These are phyloP conservation scores for Citrus reticulata DNA, from an alignment of 345 rosid species.

Conservation along the genomic window DNA sequence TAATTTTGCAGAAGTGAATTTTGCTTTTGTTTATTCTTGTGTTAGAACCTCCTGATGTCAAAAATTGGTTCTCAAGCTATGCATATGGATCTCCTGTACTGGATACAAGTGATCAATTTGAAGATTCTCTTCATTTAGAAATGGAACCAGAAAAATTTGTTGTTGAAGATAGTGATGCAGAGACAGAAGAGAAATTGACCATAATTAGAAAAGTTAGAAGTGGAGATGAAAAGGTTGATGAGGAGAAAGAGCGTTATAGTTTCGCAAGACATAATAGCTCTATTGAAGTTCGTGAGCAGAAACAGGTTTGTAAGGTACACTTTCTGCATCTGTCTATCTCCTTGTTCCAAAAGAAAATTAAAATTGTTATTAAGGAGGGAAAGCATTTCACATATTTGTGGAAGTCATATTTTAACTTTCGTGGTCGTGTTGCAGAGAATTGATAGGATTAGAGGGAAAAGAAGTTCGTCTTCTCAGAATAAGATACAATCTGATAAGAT, in stretches of 20 bases:
- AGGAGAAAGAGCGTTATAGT: slow-evolving; percentile 15
- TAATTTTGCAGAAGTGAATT: background rate
- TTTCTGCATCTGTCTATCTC: background rate
- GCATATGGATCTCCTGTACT: slow-evolving; percentile 41
- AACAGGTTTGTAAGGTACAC: slow-evolving; percentile 17
- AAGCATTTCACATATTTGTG: background rate
- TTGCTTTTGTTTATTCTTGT: slow-evolving; percentile 2
- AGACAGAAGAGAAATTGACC: slow-evolving; percentile 12
- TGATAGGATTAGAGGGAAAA: background rate
- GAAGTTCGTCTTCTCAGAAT: background rate
- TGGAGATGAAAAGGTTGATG: slow-evolving; percentile 18
- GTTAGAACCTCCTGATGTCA: slow-evolving; percentile 57
- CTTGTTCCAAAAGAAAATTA: background rate
- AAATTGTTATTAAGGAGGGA: background rate
- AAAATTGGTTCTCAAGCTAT: slow-evolving; percentile 56
- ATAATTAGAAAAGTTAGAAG: slow-evolving; percentile 10
- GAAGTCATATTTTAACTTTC: background rate
- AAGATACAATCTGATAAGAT: slow-evolving; percentile 2
- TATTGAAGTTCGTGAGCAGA: slow-evolving; percentile 3
- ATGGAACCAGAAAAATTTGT: slow-evolving; percentile 14
- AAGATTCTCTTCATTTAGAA: slow-evolving; percentile 10
- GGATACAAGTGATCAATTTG: slow-evolving; percentile 20
- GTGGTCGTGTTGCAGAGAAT: slow-evolving; percentile 19
- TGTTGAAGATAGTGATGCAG: slow-evolving; percentile 30
- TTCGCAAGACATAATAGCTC: slow-evolving; percentile 5